Base-by-base conservation (phyloP, 1,139 yeast genomes). In the Suhomyces choctaworum region DNA sequence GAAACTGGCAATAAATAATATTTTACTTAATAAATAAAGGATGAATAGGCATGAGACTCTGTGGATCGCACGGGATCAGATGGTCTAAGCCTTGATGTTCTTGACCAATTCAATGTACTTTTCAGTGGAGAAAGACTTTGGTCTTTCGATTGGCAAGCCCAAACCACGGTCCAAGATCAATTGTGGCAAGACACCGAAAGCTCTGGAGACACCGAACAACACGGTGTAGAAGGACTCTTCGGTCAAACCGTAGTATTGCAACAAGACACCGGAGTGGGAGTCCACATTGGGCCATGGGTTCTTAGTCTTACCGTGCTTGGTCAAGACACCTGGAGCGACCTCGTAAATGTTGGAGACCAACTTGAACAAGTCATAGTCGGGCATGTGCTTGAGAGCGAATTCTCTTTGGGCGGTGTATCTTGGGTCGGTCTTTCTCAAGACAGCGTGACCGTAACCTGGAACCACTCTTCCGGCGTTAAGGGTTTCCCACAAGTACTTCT, bases 251-350 rank as follows among this genome's bases (percentile, higher is more conserved):
- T 90, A 92, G 80, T 92, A 89, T 72, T 90, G 96, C 73, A 92
- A 82, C 56, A 92, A 73, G 51, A 90, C 96, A 73, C 97, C 97
- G 37, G 97, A 89, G 72, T 88, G 95, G 41, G 97, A 87, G 71
- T 90, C 97, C 55, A 90, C 97, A 68, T 90, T 90, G 69, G 97
- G 97, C 92, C 92, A 89, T 72, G 97, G 97, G 80, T 89, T 90
- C 81, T 88, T 87, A 62, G 97, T 89, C 80, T 90, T 90, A 69
- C 97, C 97, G 70, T 90, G 97, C 75, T 88, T 79, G 61, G 94
- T 84, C 64, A 90, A 78, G 45, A 90, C 97, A 56, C 79, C 84
- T 64, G 97, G 97, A 47, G 97, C 97, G 60, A 90, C 92, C 65
- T 89, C 90, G 69, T 89, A 88, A 53, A 89, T 84, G 70, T 83